Evolutionary conservation across 148 eudicot genomes (phyloP).

Genomic region (Amaranthus hypochondriacus): DNA sequence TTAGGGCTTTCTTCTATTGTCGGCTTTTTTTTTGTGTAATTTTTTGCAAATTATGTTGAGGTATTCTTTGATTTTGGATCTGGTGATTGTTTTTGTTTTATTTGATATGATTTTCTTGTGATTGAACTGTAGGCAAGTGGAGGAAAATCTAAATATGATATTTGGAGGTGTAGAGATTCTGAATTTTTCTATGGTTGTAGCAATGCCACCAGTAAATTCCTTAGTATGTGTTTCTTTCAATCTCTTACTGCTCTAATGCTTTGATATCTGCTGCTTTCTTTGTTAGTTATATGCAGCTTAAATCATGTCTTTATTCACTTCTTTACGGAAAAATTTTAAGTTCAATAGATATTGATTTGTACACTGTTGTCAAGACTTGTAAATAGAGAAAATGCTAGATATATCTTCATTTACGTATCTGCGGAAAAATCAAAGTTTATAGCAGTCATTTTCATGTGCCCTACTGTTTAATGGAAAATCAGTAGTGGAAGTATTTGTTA

Average conservation of each 20-base stretch:
- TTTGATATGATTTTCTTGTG: constrained; percentile 22
- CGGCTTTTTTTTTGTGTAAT: not conserved
- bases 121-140: constrained; percentile 46
- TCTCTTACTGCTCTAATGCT: not conserved
- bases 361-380: no score
- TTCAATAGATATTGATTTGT: no score
- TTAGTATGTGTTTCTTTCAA: constrained; percentile 37
- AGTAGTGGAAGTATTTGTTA: no score
- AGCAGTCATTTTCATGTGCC: no score
- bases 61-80: constrained; percentile 4
- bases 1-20: constrained; percentile 31
- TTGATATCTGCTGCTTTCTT: not conserved
- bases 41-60: not conserved
- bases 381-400: no score
- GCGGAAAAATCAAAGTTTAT: no score
- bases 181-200: constrained; percentile 75
- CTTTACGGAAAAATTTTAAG: not conserved
- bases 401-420: no score
- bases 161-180: constrained; percentile 70
- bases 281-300: not conserved
- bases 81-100: constrained; percentile 32
- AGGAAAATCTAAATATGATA: constrained; percentile 47
- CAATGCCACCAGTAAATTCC: constrained; percentile 58
- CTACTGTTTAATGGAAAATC: no score
- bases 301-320: not conserved